Evolutionary conservation across 2,329 filamentous ascomycete genomes (phyloP).

Genomic region (Alternaria burnsii): DNA sequence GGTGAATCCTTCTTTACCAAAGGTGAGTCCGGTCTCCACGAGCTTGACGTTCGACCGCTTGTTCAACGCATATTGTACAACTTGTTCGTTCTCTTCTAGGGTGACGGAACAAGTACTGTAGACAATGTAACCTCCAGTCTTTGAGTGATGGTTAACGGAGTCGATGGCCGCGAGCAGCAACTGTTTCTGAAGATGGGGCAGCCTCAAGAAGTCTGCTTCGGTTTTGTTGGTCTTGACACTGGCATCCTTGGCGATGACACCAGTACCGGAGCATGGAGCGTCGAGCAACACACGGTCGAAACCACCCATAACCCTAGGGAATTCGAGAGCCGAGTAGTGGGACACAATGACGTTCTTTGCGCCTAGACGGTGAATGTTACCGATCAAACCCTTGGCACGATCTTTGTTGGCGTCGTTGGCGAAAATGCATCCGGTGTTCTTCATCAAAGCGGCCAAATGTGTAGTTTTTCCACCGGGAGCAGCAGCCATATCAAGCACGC

Average conservation of each 20-base stretch:
- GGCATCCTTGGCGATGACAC: slow-evolving; percentile 96
- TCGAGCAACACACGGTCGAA: slow-evolving; percentile 96
- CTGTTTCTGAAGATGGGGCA: slow-evolving; percentile 95
- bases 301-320: slow-evolving; percentile 91
- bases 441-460: slow-evolving; percentile 95
- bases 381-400: slow-evolving; percentile 95
- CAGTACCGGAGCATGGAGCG: slow-evolving; percentile 94
- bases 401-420: slow-evolving; percentile 96
- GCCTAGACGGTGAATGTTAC: slow-evolving; percentile 91
- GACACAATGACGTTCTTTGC: slow-evolving; percentile 94
- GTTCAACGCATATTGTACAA: slow-evolving; percentile 90
- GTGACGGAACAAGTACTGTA: slow-evolving; percentile 97
- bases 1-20: slow-evolving; percentile 92
- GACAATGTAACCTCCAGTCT: slow-evolving; percentile 93
- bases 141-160: slow-evolving; percentile 88
- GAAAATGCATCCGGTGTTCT: slow-evolving; percentile 94
- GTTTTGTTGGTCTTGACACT: slow-evolving; percentile 94
- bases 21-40: slow-evolving; percentile 87
- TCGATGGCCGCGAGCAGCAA: slow-evolving; percentile 92
- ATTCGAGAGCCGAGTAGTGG: slow-evolving; percentile 93
- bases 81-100: slow-evolving; percentile 91
- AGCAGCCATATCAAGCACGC: slow-evolving; percentile 77
- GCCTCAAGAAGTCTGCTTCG: slow-evolving; percentile 89
- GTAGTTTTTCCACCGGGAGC: slow-evolving; percentile 97
- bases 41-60: slow-evolving; percentile 94